These are phyloP conservation scores for Phlebiopsis flavidoalba DNA, from an alignment of 768 basidiomycete genomes.

Conservation along the genomic window DNA sequence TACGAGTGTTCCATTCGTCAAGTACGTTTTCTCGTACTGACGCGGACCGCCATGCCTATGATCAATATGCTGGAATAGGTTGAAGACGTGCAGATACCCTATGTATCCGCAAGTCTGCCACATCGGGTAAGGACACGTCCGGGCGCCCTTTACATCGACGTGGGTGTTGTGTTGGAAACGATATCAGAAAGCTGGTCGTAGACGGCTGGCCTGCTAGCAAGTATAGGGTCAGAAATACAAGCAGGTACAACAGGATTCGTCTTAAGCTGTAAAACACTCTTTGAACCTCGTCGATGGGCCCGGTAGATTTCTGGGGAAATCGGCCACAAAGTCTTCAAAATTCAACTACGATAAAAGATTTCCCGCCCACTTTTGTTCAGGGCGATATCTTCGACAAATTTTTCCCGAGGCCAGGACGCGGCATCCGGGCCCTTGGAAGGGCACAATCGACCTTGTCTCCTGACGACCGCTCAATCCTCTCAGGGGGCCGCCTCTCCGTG, in stretches of 20 bases:
- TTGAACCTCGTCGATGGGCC: neutral
- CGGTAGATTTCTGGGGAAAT: conserved; percentile 53
- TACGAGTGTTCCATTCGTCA: too few relatives aligned
- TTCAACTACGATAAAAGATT: conserved; percentile 46
- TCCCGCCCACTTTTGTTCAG: conserved; percentile 46
- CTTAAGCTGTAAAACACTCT: too few relatives aligned
- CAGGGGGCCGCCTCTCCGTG: conserved; percentile 38
- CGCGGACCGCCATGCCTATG: too few relatives aligned
- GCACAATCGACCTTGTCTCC: neutral
- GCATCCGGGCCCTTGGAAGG: neutral
- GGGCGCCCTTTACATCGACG: conserved; percentile 36
- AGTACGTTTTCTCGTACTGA: too few relatives aligned
- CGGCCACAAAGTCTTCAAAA: conserved; percentile 57
- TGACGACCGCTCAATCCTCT: conserved; percentile 15
- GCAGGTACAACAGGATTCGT: conserved; percentile 23
- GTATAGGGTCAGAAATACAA: conserved; percentile 34
- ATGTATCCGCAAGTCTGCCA: conserved; percentile 26
- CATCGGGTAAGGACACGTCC: conserved; percentile 31
- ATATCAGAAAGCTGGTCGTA: conserved; percentile 33
- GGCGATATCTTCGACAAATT: conserved; percentile 49
- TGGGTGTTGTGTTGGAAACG: conserved; percentile 45
- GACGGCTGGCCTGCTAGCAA: conserved; percentile 37
- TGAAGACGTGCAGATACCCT: conserved; percentile 20
- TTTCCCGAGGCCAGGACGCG: conserved; percentile 26
- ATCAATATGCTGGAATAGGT: conserved; percentile 12